Base-by-base conservation (phyloP, 352 stramenopile species). In the Pythium periplocum region DNA sequence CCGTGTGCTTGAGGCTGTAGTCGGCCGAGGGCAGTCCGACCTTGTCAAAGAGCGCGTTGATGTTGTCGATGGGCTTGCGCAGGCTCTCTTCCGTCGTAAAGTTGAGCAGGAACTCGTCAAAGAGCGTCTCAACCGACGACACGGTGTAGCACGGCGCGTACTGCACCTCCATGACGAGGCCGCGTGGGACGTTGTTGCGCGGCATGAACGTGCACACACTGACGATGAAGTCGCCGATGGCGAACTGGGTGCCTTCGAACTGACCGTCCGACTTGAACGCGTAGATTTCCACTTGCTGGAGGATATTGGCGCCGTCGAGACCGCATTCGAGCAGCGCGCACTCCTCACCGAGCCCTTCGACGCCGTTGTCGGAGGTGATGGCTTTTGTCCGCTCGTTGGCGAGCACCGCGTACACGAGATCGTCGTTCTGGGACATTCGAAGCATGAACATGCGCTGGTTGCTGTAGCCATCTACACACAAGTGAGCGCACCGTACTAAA, bases 371-470 rank as follows among this genome's bases (percentile, higher is more conserved):
- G 48, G 78, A 87, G 9, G 57, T 60, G 6, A 75, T 45, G 46
- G 61, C 62, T 59, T 87, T 86, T 31, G 73, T 64, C 40, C 78
- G 81, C 59, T 94, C 83, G 59, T 94, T 94, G 38, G 77, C 76
- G 17, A 94, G 67, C 51, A 90, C 82, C 1, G 83, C 81, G 65
- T 92, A 94, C 55, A 94, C 78, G 34, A 90, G 61, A 56, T 90
- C 83, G 51, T 94, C 80, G 57, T 90, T 92, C 57, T 94, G 83
- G 7, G 81, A 92, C 81, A 91, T 92, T n/a, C 83, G 65, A 48
- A 94, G 68, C 79, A 94, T 88, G 73, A 89, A 91, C 83, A 94
- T 94, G 67, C 83, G 83, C 71, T 94, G 83, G 72, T 92, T 94
- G 51, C 66, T 71, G 69, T 88, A 90, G 36, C 79, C 81, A 53